Evolutionary conservation across 495 filamentous ascomycete species (phyloP), one percentile per base, ranked within the genome.

Genomic region (Aspergillus steynii): DNA sequence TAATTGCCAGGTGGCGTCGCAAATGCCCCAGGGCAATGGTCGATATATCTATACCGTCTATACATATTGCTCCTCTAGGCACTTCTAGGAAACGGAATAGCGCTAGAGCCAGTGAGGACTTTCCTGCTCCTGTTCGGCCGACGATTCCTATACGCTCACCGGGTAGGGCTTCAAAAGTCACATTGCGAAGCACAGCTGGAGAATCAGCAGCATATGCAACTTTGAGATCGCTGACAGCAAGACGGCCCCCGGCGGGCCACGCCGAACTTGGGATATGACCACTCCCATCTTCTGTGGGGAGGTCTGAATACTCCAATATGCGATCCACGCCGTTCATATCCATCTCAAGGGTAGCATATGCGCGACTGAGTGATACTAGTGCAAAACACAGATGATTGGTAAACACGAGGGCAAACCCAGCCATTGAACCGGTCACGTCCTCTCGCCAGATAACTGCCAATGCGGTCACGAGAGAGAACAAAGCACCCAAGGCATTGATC

Each of bases 271-370:
- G 78, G 34, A 77, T 78, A 1, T 70, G 76, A 8, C 61, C 68
- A 14, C 26, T 54, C 5, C 84, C 75, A 34, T 79, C 72, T 68
- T 92, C 89, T 1, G 81, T 90, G 0, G 79, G 74, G 1, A 91
- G 66, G 15, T 85, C 79, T 1, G 84, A 80, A 65, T 90, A 92
- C 69, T 92, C 89, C 5, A 90, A 75, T 48, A 92, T 85, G 32
- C 89, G 75, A 70, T 92, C 89, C 2, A 86, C 84, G 25, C 86
- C 81, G 58, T 91, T 91, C 86, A 92, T 89, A 61, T 85, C 83
- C 5, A 91, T 71, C 65, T 92, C 89, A 1, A 78, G 64, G 29
- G 68, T 71, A 0, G 80, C 68, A 58, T 78, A 68, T 20, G 62
- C 48, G 26, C 74, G 68, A 10, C 74, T 61, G 10, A 59, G 60